These are phyloP conservation scores for Huntiella decipiens DNA, from an alignment of 2,329 filamentous ascomycete genomes.

Conservation along the genomic window DNA sequence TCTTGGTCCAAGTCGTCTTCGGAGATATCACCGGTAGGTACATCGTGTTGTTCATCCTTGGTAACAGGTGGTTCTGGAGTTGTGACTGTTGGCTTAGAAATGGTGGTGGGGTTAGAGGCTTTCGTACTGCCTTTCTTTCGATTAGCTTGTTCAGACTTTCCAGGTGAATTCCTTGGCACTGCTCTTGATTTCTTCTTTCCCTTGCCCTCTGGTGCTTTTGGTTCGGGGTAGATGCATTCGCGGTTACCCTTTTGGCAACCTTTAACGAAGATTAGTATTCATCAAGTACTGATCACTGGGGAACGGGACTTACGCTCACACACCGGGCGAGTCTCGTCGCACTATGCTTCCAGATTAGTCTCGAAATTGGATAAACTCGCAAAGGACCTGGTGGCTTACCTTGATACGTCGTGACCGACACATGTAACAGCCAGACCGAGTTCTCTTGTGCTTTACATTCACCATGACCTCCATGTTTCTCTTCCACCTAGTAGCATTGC, in stretches of 20 bases:
- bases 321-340: constrained; percentile 71
- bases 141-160: constrained; percentile 13
- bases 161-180: too few species aligned
- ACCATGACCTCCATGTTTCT: constrained; percentile 34
- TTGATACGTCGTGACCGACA: constrained; percentile 79
- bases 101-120: background rate
- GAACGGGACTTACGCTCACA: constrained; percentile 48
- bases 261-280: constrained; percentile 16
- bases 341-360: constrained; percentile 34
- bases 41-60: background rate
- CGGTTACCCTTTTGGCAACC: constrained; percentile 83
- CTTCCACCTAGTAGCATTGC: constrained; percentile 23
- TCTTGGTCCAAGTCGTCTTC: too few species aligned
- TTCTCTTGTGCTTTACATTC: constrained; percentile 80
- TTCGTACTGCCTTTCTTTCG: constrained; percentile 18
- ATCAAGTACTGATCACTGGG: background rate
- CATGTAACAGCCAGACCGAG: constrained; percentile 82
- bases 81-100: background rate
- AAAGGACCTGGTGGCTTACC: constrained; percentile 22
- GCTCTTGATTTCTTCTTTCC: constrained; percentile 14
- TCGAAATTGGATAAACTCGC: too few species aligned
- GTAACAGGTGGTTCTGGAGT: background rate
- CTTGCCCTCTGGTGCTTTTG: constrained; percentile 27
- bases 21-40: too few species aligned
- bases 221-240: constrained; percentile 77